Percentiles rank a stretch among this genome's conserved stretches.
phyloP scores from a whole-genome alignment of 768 basidiomycete genomes.

The Tricholoma flavovirens region DNA sequence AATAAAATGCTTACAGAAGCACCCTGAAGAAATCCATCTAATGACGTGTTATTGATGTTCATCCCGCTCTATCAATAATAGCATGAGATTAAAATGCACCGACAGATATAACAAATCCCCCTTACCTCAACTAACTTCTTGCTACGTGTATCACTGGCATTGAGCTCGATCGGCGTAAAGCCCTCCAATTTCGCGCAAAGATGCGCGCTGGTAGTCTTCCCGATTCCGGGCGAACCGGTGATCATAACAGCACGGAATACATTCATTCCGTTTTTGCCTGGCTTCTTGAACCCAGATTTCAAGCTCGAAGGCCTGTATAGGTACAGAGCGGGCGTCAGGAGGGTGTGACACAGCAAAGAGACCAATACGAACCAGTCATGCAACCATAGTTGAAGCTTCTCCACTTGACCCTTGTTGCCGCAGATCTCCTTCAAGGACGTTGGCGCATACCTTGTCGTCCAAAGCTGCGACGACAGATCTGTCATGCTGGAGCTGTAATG shows the following conservation, averaged over 20 bases:
- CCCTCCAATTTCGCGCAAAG: constrained; percentile 86
- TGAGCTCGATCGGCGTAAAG: constrained; percentile 90
- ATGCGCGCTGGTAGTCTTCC: constrained; percentile 96
- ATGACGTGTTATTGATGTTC: constrained; percentile 82
- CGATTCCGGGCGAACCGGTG: constrained; percentile 93
- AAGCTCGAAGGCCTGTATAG: constrained; percentile 61
- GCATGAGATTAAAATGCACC: not conserved
- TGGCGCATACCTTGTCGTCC: constrained; percentile 96
- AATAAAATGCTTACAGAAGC: constrained; percentile 33
- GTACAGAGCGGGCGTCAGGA: not conserved
- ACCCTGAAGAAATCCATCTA: constrained; percentile 81
- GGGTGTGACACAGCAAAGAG: not conserved
- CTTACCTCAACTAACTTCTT: constrained; percentile 94
- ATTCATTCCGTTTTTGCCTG: constrained; percentile 87
- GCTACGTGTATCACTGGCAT: constrained; percentile 92
- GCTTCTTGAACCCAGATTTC: constrained; percentile 84
- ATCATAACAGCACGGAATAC: constrained; percentile 83
- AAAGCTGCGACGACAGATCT: constrained; percentile 64
- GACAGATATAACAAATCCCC: not conserved
- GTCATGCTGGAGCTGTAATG: constrained; percentile 25
- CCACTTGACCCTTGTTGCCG: constrained; percentile 89
- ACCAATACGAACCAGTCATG: constrained; percentile 68
- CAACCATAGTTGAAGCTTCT: constrained; percentile 86
- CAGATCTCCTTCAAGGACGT: constrained; percentile 84
- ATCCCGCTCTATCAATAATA: constrained; percentile 59